These are phyloP conservation scores for Fragaria iinumae DNA, from an alignment of 306 rosid genomes.

Conservation along the genomic window DNA sequence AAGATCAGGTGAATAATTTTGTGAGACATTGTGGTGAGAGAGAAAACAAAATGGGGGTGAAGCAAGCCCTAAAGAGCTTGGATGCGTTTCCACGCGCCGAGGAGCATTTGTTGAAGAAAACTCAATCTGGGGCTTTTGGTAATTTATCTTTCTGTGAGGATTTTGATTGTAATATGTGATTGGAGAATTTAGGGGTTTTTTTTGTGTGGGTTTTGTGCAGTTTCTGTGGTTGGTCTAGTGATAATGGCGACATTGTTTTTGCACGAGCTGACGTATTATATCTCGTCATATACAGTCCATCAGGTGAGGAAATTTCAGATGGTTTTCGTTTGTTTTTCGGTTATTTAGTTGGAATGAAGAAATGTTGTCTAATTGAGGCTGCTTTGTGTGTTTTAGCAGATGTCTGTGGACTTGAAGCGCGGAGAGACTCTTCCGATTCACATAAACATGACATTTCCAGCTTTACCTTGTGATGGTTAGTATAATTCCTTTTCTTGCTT, in stretches of 20 bases:
- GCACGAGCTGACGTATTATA: constrained; percentile 91
- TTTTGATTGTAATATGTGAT: constrained; percentile 2
- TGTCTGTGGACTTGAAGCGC: constrained; percentile 93
- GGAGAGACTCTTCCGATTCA: constrained; percentile 98
- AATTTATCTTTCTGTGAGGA: background rate
- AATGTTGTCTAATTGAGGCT: background rate
- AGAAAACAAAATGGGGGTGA: constrained; percentile 57
- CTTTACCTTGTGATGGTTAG: constrained; percentile 96
- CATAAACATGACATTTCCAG: constrained; percentile 88
- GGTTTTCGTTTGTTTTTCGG: background rate
- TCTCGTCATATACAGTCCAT: constrained; percentile 75
- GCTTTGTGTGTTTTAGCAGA: constrained; percentile 44
- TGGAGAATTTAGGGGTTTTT: background rate
- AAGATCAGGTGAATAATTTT: background rate
- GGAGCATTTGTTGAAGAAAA: constrained; percentile 86
- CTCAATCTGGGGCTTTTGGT: constrained; percentile 98
- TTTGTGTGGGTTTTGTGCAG: constrained; percentile 34
- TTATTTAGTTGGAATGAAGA: background rate
- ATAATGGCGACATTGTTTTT: constrained; percentile 80
- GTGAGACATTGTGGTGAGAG: no score
- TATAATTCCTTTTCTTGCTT: constrained; percentile 9
- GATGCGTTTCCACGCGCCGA: constrained; percentile 99
- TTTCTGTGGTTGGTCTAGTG: constrained; percentile 66
- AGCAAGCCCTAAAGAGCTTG: constrained; percentile 63
- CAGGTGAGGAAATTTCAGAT: constrained; percentile 48